These are phyloP conservation scores for Martensiomyces pterosporus DNA, from an alignment of 192 early-diverging fungal species.

Conservation along the genomic window DNA sequence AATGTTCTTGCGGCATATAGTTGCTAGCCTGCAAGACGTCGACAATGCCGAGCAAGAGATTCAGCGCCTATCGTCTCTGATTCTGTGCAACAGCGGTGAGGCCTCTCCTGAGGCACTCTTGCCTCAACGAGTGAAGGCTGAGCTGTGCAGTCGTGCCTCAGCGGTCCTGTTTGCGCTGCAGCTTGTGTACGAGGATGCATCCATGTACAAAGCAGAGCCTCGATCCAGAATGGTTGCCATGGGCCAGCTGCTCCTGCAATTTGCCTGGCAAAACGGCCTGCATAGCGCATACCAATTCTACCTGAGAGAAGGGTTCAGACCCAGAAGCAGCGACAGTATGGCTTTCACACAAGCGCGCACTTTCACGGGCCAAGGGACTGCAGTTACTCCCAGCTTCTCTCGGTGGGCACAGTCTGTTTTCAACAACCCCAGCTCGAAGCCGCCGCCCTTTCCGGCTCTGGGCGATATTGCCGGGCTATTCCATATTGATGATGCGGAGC, in stretches of 20 bases:
- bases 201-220: constrained; percentile 18
- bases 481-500: constrained; percentile 26
- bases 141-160: constrained; percentile 22
- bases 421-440: not conserved
- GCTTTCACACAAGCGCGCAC: not conserved
- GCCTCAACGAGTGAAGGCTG: constrained; percentile 13
- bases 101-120: constrained; percentile 6
- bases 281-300: constrained; percentile 2
- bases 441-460: constrained; percentile 23
- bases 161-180: constrained; percentile 35
- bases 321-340: not conserved
- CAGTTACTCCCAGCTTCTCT: constrained; percentile 18
- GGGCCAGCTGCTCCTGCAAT: constrained; percentile 15
- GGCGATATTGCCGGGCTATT: constrained; percentile 19
- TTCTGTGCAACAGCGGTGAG: constrained; percentile 17
- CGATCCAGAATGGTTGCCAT: constrained; percentile 8
- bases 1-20: constrained; percentile 14
- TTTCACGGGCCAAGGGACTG: too few species aligned
- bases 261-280: constrained; percentile 11
- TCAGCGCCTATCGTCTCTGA: constrained; percentile 13
- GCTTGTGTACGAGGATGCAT: constrained; percentile 37
- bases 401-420: constrained; percentile 19
- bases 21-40: constrained; percentile 11
- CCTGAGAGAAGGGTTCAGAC: constrained; percentile 3
- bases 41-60: constrained; percentile 8